Percentiles rank a stretch among this genome's conserved stretches.
Conservation (phyloP, 2,329 filamentous ascomycete species). For the Chaetomiaceae sp. region DNA sequence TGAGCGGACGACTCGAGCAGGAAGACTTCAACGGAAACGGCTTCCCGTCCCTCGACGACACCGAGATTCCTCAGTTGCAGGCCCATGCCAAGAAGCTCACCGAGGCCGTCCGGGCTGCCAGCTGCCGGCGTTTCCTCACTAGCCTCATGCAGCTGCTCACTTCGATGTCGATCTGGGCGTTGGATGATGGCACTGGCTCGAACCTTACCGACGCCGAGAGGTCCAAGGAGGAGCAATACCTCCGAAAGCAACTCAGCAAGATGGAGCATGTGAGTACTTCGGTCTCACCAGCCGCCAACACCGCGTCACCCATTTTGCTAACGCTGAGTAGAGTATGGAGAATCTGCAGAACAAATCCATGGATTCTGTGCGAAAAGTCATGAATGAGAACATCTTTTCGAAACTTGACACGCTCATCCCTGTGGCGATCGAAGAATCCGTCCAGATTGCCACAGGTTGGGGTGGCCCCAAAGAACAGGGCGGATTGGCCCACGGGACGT, state of each 20-base stretch:
- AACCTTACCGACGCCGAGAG: slow-evolving; percentile 20
- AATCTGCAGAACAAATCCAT: slow-evolving; percentile 17
- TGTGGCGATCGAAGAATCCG: slow-evolving; percentile 17
- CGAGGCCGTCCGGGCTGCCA: slow-evolving; percentile 29
- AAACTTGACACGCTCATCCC: slow-evolving; percentile 23
- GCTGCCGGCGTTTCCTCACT: slow-evolving; percentile 46
- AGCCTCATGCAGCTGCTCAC: slow-evolving; percentile 46
- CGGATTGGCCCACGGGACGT: slow-evolving; percentile 26
- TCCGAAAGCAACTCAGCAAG: slow-evolving; percentile 15
- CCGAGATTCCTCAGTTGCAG: slow-evolving; percentile 54
- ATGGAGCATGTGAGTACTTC: slow-evolving; percentile 22
- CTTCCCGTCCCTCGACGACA: slow-evolving; percentile 48
- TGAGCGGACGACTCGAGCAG: slow-evolving; percentile 40
- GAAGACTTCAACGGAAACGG: slow-evolving; percentile 43
- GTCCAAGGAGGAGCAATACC: slow-evolving; percentile 12
- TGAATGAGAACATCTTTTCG: slow-evolving; percentile 24
- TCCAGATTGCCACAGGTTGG: slow-evolving; percentile 23
- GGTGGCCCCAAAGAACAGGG: slow-evolving; percentile 18
- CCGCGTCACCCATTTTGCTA: neutral
- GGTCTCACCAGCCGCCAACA: neutral
- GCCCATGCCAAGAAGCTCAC: slow-evolving; percentile 49
- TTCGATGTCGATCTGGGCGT: slow-evolving; percentile 34
- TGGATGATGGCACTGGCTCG: slow-evolving; percentile 20
- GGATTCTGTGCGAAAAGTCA: slow-evolving; percentile 14
- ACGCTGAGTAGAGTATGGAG: slow-evolving; percentile 20